phyloP scores from a whole-genome alignment of 2,329 filamentous ascomycete genomes.

The Pseudogymnoascus sp. region DNA sequence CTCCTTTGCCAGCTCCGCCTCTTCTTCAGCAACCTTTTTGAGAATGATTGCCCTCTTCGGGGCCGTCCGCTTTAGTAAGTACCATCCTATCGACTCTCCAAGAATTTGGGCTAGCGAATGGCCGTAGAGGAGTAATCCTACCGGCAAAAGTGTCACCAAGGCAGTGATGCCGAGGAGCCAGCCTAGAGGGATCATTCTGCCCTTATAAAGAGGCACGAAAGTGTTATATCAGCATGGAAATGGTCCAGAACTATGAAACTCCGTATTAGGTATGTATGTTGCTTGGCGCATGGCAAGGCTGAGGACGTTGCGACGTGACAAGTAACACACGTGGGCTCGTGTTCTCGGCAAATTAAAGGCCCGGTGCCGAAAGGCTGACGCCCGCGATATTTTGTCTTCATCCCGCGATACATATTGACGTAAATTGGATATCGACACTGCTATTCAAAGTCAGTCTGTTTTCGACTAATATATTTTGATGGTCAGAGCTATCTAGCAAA shows the following conservation, averaged over 20 bases:
- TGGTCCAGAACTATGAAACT: not conserved
- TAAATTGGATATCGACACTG: not conserved
- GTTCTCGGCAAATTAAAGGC: not conserved
- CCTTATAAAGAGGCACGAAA: slow-evolving; percentile 6
- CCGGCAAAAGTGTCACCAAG: not conserved
- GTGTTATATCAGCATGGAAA: slow-evolving; percentile 6
- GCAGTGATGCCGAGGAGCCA: slow-evolving; percentile 5
- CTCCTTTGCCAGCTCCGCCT: slow-evolving; percentile 1
- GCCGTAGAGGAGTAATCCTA: not conserved
- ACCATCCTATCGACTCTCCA: not conserved
- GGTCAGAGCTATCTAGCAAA: not conserved
- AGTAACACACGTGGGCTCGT: not conserved
- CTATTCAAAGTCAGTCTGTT: not conserved
- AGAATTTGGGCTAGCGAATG: slow-evolving; percentile 6
- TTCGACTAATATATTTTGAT: not conserved
- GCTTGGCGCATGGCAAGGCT: slow-evolving; percentile 4
- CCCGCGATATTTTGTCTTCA: slow-evolving; percentile 1
- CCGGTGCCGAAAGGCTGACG: not conserved
- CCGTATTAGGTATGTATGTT: not conserved
- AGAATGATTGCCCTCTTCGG: slow-evolving; percentile 24
- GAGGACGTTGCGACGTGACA: not conserved
- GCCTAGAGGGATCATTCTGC: slow-evolving; percentile 1
- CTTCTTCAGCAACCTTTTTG: slow-evolving; percentile 13
- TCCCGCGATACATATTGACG: not conserved
- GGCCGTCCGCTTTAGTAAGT: not conserved